Evolutionary conservation across 2,329 filamentous ascomycete genomes (phyloP), one percentile per base, ranked within the genome.

Genomic region (Neonectria magnoliae): DNA sequence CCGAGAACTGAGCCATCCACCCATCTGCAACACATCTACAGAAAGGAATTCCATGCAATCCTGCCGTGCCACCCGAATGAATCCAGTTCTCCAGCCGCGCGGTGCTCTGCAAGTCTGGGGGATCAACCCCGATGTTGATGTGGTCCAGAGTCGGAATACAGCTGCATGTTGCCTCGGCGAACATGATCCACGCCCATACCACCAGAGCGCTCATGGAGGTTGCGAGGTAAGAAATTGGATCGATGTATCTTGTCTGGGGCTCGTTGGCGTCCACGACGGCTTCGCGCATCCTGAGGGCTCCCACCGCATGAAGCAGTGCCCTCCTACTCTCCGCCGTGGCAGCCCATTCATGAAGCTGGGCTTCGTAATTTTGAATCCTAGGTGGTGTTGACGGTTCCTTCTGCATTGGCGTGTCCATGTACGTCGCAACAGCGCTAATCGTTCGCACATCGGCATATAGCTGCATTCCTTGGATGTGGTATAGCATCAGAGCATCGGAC

Each of bases 391-490:
- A 53, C 4, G 76, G 60, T 13, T 68, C 61, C 5, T 62, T 57
- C 4, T 62, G 45, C 1, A 61, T 22, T 1, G 69, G 31, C 3
- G 58, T 54, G 16, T 51, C 66, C 16, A 66, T 64, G 54, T 72
- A 55, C 53, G 58, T 62, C 7, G 70, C 75, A 0, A 78, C 60
- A 2, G 74, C 68, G 11, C 70, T 75, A 9, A 81, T 71, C 2
- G 65, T 73, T 3, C 72, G 62, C 1, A 78, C 67, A 31, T 83
- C 79, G 5, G 78, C 73, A 31, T 76, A 76, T 0, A 82, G 65
- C 38, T 81, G 76, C 14, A 82, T 67, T 2, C 63, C 74, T 48
- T 81, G 74, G 2, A 81, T 69, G 45, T 81, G 76, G 48, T 80
- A 78, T 0, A 81, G 74, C 68, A 80, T 77, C 4, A 72, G 63